These are phyloP conservation scores for Trametes sp. DNA, from an alignment of 1,284 basidiomycete species.

Conservation along the genomic window DNA sequence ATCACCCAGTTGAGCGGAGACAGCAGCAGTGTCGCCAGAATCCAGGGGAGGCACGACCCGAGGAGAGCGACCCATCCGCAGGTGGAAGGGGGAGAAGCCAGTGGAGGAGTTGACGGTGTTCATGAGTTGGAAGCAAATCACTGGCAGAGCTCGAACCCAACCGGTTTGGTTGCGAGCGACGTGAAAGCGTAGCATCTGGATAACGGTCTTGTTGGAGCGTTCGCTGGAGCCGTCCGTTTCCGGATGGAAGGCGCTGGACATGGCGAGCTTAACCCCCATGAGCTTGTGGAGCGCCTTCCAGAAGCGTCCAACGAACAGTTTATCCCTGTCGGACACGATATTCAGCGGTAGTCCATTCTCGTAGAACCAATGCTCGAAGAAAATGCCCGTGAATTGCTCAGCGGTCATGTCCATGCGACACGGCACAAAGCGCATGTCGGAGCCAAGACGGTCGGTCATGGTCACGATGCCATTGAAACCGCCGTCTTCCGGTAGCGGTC, in stretches of 20 bases:
- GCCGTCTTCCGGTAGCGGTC: not conserved
- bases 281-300: not conserved
- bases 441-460: not conserved
- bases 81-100: not conserved
- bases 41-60: not conserved
- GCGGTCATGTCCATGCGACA: not conserved
- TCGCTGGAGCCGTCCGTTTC: not conserved
- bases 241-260: not conserved
- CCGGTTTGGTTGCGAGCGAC: not conserved
- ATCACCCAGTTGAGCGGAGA: no score
- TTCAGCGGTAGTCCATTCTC: not conserved
- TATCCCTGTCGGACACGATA: not conserved
- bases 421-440: not conserved
- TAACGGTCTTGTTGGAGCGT: not conserved
- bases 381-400: not conserved
- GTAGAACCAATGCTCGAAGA: not conserved
- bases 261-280: not conserved
- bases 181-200: not conserved
- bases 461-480: not conserved
- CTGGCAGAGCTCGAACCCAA: not conserved
- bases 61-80: not conserved
- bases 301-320: not conserved
- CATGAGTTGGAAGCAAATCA: not conserved
- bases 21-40: constrained; percentile 6
- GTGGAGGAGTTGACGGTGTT: not conserved